Base-by-base conservation (phyloP, 129 eudicot genomes). In the Scalesia atractyloides region DNA sequence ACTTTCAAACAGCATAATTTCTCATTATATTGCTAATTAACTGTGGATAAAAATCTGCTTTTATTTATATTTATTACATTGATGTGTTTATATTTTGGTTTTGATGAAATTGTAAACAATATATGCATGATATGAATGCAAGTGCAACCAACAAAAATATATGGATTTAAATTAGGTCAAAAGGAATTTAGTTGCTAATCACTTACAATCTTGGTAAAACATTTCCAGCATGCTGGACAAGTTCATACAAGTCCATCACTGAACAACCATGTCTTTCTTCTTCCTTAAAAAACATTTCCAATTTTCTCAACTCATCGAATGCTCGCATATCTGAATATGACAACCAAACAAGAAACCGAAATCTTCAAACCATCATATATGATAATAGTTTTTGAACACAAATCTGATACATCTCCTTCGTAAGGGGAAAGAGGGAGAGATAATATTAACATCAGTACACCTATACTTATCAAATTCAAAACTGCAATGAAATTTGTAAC, bases 221-320 rank as follows among this genome's bases (percentile, higher is more conserved):
- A 73, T 94, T 94, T 48, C 99, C 97, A 44, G 99, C 99, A 79
- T 94, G 99, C 67, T 94, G 99, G 79, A 94, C 99, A 69, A 94
- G 97, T 76, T 94, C 97, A 78, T 94, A 94, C 49, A 94, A 76
- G 73, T 94, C 99, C 73, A 84, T 71, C 9, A 94, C 91, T 30
- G 97, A 79, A 82, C 96, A 91, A 17, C 99, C 99, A 64, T 94
- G 99, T 19, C 90, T 86, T 30, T 88, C 96, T 79, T 94, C 99
- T 7, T 94, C 97, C 79, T 76, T 84, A 66, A 94, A 94, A 83
- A 90, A 94, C 78, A 94, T 70, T 63, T 90, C 99, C 79, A 94
- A 72, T 80, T 76, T 88, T 68, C 94, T 85, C 80, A 94, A 76
- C 70, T 94, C 99, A 82, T 94, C 99, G 54, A 94, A 94, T 2